Conservation (phyloP, 306 rosid species). For the Citrullus amarus region DNA sequence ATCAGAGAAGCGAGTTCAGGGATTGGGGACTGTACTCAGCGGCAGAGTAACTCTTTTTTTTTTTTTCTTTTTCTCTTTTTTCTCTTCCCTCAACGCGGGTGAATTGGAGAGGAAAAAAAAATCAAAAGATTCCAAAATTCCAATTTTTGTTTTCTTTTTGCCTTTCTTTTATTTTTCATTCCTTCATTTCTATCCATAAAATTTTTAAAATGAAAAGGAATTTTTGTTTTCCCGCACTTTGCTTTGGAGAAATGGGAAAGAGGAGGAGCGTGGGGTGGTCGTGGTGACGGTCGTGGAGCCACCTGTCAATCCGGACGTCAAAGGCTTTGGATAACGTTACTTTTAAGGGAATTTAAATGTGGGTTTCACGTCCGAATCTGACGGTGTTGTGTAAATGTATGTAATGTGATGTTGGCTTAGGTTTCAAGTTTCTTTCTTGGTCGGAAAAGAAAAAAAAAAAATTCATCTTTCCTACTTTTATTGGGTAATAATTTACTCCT, state of each 20-base stretch:
- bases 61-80: not conserved
- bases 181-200: not conserved
- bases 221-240: not conserved
- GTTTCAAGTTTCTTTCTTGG: not conserved
- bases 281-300: not conserved
- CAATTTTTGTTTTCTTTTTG: not conserved
- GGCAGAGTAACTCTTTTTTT: not conserved
- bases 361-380: constrained; percentile 11
- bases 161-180: not conserved
- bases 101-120: not conserved
- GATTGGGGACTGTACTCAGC: not conserved
- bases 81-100: not conserved
- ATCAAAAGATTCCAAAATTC: not conserved
- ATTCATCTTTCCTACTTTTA: no score
- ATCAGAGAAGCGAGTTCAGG: not conserved
- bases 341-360: not conserved
- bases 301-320: constrained; percentile 3
- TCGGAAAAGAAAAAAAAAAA: no score
- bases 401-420: not conserved
- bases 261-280: not conserved
- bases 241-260: not conserved
- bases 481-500: no score
- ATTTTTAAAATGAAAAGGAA: not conserved
- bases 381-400: not conserved
- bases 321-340: not conserved